Conservation (phyloP, 2,329 filamentous ascomycete genomes). For the Colletotrichum sp. region DNA sequence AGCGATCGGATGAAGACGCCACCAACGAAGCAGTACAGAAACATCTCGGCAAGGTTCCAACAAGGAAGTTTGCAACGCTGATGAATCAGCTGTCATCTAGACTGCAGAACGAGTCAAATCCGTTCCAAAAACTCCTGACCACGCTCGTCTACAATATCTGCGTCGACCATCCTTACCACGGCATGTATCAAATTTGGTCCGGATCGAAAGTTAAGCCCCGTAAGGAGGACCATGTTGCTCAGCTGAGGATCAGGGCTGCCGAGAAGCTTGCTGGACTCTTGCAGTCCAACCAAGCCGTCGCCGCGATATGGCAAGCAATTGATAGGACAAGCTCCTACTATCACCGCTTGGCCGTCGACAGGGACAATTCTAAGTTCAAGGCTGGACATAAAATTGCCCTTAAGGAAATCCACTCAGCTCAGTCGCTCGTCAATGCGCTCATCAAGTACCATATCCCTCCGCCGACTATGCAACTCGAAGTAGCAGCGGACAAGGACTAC, state of each 20-base stretch:
- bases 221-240: slow-evolving; percentile 74
- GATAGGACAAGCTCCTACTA: slow-evolving; percentile 75
- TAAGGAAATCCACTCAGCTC: slow-evolving; percentile 67
- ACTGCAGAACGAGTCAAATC: slow-evolving; percentile 70
- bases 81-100: slow-evolving; percentile 98
- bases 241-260: slow-evolving; percentile 77
- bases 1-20: slow-evolving; percentile 76
- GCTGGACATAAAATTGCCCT: slow-evolving; percentile 68
- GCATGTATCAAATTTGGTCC: slow-evolving; percentile 96
- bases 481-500: slow-evolving; percentile 79
- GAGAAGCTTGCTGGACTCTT: slow-evolving; percentile 69
- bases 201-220: slow-evolving; percentile 73
- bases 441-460: slow-evolving; percentile 77
- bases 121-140: slow-evolving; percentile 80
- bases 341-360: slow-evolving; percentile 68
- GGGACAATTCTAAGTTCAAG: slow-evolving; percentile 69
- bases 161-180: slow-evolving; percentile 91
- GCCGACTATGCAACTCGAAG: slow-evolving; percentile 83
- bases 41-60: slow-evolving; percentile 77
- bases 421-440: slow-evolving; percentile 67
- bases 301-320: slow-evolving; percentile 71
- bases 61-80: slow-evolving; percentile 87
- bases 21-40: slow-evolving; percentile 80
- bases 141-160: slow-evolving; percentile 83
- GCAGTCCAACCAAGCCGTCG: slow-evolving; percentile 53